phyloP scores from a whole-genome alignment of 148 eudicot genomes.

The Mesembryanthemum crystallinum region DNA sequence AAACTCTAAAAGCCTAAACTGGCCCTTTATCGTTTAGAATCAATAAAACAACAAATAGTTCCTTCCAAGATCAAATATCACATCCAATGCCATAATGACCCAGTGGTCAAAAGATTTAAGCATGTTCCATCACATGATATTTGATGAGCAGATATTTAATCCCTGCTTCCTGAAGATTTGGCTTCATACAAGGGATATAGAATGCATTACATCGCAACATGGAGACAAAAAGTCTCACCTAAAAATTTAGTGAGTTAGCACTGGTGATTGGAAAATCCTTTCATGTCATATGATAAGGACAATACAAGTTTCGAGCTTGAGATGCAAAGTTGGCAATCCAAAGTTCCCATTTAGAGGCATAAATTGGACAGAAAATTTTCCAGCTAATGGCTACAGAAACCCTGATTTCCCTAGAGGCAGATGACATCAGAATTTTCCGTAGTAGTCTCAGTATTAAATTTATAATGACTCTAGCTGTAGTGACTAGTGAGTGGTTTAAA shows the following conservation, averaged over 20 bases:
- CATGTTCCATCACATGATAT: too few relatives aligned
- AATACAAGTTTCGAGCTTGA: not conserved
- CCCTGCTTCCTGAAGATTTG: not conserved
- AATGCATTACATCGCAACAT: not conserved
- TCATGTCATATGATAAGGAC: not conserved
- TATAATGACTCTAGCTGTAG: too few relatives aligned
- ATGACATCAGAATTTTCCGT: not conserved
- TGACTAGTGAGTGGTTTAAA: too few relatives aligned
- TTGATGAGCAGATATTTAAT: not conserved
- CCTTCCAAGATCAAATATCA: not conserved
- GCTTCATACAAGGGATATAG: not conserved
- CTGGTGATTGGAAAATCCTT: not conserved
- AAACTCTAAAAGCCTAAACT: not conserved
- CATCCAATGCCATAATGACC: not conserved
- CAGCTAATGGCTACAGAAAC: not conserved
- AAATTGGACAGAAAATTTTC: not conserved
- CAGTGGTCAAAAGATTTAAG: not conserved
- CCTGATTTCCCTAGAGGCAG: not conserved
- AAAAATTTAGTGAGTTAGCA: not conserved
- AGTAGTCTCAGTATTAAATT: too few relatives aligned
- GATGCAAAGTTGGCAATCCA: not conserved
- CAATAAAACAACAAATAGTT: not conserved
- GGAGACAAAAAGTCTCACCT: not conserved
- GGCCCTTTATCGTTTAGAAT: not conserved
- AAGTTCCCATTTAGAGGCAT: not conserved